Evolutionary conservation across 805 yeast species (phyloP), one percentile per base, ranked within the genome.

Genomic region (Cephaloascus albidus): DNA sequence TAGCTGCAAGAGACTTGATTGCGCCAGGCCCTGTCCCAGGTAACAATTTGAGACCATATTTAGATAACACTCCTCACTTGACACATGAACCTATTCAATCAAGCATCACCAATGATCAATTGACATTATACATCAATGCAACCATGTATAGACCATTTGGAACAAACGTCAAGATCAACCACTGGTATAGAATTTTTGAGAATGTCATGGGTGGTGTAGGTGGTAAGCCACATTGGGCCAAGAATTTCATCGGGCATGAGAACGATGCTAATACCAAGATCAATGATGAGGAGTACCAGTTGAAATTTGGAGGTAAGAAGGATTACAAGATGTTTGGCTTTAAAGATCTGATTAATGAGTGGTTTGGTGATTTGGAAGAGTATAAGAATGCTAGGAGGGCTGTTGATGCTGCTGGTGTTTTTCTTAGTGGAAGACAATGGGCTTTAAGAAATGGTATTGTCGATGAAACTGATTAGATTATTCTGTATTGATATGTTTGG

Each of bases 181-280:
- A 76, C 47, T 90, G 97, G 96, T 90, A 74, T 61, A 72, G 73
- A 37, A 66, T 70, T n/a, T 90, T 90, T 58, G 98, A 90, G 60
- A 74, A 75, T 39, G 74, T 86, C 2, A 67, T 89, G 70, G 71
- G 70, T 38, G 78, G 76, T 20, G 88, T 83, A 20, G 88, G 84
- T 30, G 98, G 98, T 35, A 85, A 80, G 57, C 98, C 98, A 2
- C 98, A 90, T 59, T 90, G 98, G 98, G 98, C 98, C 15, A 90
- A 90, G 68, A 89, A 88, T 60, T 90, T 87, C 58, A 66, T 85
- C 41, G 95, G 95, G 1, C 48, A 63, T 36, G 56, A 54, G 14
- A 64, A 62, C 10, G 63, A 74, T 3, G 60, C 60, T 43, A 50
- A 48, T 41, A 45, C 63, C 2, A 16, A 39, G 10, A 57, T 36